phyloP scores from a whole-genome alignment of 2,329 filamentous ascomycete genomes.

The Penicillium capsulatum region DNA sequence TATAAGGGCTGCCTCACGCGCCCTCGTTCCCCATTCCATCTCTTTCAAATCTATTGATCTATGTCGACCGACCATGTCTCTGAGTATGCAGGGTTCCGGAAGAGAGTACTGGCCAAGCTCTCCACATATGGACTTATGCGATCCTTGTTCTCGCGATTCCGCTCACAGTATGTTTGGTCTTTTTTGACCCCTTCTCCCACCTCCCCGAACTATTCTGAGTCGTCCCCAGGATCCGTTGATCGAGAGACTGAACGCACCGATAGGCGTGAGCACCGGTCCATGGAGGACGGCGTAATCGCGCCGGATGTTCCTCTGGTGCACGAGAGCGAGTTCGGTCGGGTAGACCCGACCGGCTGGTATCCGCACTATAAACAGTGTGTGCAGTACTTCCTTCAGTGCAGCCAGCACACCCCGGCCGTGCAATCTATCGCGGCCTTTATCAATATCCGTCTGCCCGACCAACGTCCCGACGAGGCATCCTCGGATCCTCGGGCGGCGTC shows the following conservation, averaged over 20 bases:
- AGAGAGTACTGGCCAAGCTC: constrained; percentile 31
- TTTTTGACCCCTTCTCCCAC: constrained; percentile 50
- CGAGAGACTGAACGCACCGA: constrained; percentile 28
- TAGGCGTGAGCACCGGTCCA: constrained; percentile 19
- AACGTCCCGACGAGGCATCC: constrained; percentile 52
- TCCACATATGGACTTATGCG: constrained; percentile 26
- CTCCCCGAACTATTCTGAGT: constrained; percentile 23
- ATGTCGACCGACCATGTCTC: constrained; percentile 28
- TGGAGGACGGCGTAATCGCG: constrained; percentile 13
- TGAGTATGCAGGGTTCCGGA: constrained; percentile 29
- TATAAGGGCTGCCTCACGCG: constrained; percentile 16
- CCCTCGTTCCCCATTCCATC: constrained; percentile 1
- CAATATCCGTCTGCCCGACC: constrained; percentile 86
- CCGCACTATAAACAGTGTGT: constrained; percentile 81
- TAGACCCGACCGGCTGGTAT: constrained; percentile 79
- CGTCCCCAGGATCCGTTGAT: constrained; percentile 22
- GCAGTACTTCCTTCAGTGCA: constrained; percentile 81
- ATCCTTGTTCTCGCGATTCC: constrained; percentile 25
- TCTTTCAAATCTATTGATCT: neutral
- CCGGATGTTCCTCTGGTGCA: constrained; percentile 11
- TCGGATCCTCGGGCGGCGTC: constrained; percentile 15
- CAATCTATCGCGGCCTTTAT: constrained; percentile 85
- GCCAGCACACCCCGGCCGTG: constrained; percentile 72
- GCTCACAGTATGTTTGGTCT: constrained; percentile 26
- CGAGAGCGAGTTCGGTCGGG: constrained; percentile 42